Evolutionary conservation across 2,329 filamentous ascomycete species (phyloP), one percentile per base, ranked within the genome.

Genomic region (Fusarium miscanthi): DNA sequence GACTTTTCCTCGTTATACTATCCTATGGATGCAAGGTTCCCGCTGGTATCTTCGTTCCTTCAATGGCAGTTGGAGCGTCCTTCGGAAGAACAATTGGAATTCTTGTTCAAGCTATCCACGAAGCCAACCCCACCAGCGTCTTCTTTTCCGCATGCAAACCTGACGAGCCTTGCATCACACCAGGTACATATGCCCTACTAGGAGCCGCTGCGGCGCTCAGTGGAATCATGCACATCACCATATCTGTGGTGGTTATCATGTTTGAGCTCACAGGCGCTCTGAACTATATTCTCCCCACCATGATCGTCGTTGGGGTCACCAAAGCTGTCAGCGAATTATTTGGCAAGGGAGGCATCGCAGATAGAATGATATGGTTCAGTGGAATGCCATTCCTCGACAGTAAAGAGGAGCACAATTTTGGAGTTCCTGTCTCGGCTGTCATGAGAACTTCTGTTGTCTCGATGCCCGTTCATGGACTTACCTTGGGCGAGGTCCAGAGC

Each of bases 221-320:
- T 80, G 96, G 96, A 14, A 98, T 98, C 78, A 99, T 98, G 95
- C 96, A 98, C 81, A 93, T 99, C 70, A 98, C 95, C 0, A 91
- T 99, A 21, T 97, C 95, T 0, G 94, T 99, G 14, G 95, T 98
- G 5, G 96, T 99, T 78, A 99, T 99, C 81, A 98, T 99, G 96
- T 98, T 98, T 78, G 96, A 99, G 82, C 88, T 99, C 53, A 99
- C 96, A 0, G 96, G 96, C n/a, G 96, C 96, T 11, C 85, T 98
- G 67, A 97, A 95, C 4, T 99, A 99, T 79, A 98, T 99, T 73
- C 85, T 99, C 33, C 96, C 96, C 1, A 98, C 95, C 19, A 99
- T 99, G 96, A 98, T 99, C 76, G 96, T 98, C 2, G 96, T 98
- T 5, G 96, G 96, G 53, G 93, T 98, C 37, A 98, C 95, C 42